Conservation (phyloP, 2,329 filamentous ascomycete genomes). For the Ascocoryne sarcoides region DNA sequence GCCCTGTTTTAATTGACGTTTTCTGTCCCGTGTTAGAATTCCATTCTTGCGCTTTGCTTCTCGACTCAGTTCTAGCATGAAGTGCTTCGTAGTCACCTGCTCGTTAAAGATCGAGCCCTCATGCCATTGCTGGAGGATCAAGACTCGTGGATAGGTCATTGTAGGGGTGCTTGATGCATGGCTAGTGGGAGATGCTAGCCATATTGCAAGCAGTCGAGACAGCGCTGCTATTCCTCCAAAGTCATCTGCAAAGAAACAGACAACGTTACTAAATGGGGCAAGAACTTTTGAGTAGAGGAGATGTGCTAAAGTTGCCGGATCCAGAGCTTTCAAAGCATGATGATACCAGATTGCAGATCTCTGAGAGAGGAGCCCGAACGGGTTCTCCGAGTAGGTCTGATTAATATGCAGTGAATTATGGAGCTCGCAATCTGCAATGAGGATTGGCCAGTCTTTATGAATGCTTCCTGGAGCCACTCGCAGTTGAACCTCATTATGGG, state of each 20-base stretch:
- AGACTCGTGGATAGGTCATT: constrained; percentile 3
- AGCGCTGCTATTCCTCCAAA: constrained; percentile 5
- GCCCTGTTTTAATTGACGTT: not conserved
- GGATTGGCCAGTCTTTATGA: not conserved
- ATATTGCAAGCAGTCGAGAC: constrained; percentile 6
- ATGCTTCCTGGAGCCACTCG: too few relatives aligned
- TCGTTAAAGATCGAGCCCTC: too few relatives aligned
- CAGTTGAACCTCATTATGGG: too few relatives aligned
- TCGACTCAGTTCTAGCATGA: too few relatives aligned
- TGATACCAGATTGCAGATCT: constrained; percentile 1
- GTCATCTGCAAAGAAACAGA: constrained; percentile 11
- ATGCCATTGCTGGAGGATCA: too few relatives aligned
- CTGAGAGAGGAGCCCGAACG: not conserved
- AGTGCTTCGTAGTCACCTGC: too few relatives aligned
- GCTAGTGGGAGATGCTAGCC: constrained; percentile 6
- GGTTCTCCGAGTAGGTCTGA: not conserved
- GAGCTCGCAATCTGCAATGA: constrained; percentile 9
- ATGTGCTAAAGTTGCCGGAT: constrained; percentile 2
- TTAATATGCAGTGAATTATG: not conserved
- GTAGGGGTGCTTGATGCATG: constrained; percentile 4
- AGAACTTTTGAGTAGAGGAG: constrained; percentile 7
- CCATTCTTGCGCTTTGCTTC: too few relatives aligned
- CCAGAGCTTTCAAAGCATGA: not conserved
- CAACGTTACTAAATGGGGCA: constrained; percentile 6
- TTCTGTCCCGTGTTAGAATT: not conserved